Conservation (phyloP, 257 asterid genomes). For the Schizonepeta tenuifolia region DNA sequence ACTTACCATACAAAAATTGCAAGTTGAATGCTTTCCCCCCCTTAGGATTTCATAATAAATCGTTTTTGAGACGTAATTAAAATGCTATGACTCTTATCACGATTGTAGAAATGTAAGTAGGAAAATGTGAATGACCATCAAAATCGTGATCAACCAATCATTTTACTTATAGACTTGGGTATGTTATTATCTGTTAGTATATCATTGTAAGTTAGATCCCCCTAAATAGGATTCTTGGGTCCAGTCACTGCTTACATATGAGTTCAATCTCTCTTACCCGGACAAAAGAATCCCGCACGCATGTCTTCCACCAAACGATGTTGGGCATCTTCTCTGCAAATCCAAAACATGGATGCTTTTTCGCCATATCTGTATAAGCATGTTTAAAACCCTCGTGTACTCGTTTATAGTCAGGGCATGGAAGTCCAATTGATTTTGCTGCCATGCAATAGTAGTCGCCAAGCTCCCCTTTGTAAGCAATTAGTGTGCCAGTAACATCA, state of each 20-base stretch:
- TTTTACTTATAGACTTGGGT: no score
- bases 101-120: no score
- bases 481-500: conserved; percentile 95
- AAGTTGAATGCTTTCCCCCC: no score
- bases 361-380: conserved; percentile 89
- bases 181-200: no score
- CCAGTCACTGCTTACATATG: neutral
- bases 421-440: conserved; percentile 90
- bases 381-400: conserved; percentile 91
- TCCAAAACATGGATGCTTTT: conserved; percentile 93
- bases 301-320: conserved; percentile 93
- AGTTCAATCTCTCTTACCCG: conserved; percentile 51
- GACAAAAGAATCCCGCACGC: conserved; percentile 87
- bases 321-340: conserved; percentile 87
- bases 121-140: neutral
- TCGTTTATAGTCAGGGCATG: conserved; percentile 91
- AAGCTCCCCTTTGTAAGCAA: conserved; percentile 98
- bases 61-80: no score
- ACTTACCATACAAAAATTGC: conserved; percentile 11
- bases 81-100: neutral
- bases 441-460: conserved; percentile 99
- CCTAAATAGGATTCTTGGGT: no score
- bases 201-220: no score
- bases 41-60: neutral
- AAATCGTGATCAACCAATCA: neutral